These are phyloP conservation scores for Oryza officinalis DNA, from an alignment of 176 grass and related monocot genomes.

Conservation along the genomic window DNA sequence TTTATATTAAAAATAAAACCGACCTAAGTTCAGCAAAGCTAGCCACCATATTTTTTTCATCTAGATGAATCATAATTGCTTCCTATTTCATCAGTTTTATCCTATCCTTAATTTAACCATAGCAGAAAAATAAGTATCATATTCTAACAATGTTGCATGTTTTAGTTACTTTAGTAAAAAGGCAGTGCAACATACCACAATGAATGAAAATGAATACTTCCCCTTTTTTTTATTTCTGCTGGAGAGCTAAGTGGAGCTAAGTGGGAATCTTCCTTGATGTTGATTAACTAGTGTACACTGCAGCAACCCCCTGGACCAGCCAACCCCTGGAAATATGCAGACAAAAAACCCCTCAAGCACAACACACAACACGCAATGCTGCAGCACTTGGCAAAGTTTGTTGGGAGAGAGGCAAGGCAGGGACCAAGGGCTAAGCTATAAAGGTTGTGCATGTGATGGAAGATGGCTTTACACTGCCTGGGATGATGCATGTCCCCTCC, in stretches of 20 bases:
- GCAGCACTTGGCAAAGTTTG: background rate
- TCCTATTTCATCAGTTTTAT: background rate
- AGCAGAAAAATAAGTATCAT: background rate
- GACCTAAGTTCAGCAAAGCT: background rate
- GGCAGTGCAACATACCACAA: background rate
- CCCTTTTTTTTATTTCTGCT: background rate
- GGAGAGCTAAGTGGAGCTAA: too few relatives aligned
- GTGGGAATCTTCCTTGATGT: background rate
- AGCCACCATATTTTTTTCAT: background rate
- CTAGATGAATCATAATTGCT: background rate
- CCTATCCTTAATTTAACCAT: background rate
- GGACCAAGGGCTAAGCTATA: background rate
- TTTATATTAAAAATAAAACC: background rate
- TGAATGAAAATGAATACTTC: background rate
- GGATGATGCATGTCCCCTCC: slow-evolving; percentile 32
- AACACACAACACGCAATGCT: background rate
- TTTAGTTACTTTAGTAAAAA: too few relatives aligned
- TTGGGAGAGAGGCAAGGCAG: background rate
- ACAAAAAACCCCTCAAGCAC: background rate
- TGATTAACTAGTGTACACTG: background rate
- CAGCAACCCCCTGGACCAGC: background rate
- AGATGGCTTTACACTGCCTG: background rate
- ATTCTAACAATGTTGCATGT: background rate
- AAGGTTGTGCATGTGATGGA: slow-evolving; percentile 22
- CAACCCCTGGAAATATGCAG: background rate